Evolutionary conservation across 176 grass and related monocot species (phyloP).

Genomic region (Dendrocalamus sinicus): DNA sequence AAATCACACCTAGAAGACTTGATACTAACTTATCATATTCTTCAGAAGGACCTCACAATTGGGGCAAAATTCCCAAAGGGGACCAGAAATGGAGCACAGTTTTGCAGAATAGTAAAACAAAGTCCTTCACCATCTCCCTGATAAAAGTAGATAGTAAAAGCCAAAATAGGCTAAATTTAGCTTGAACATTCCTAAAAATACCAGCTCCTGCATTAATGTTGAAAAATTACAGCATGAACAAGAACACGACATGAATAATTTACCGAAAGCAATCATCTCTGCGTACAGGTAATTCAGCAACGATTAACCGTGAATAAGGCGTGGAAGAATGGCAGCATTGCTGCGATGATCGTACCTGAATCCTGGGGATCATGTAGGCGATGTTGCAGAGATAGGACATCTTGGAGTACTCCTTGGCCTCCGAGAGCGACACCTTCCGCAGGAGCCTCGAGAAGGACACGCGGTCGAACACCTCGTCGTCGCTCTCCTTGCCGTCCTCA

Average conservation of each 20-base stretch:
- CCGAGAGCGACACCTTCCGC: constrained; percentile 61
- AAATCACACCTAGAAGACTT: background rate
- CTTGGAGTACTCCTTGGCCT: constrained; percentile 66
- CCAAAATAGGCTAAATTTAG: too few species aligned
- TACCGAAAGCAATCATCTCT: too few species aligned
- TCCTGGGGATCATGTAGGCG: constrained; percentile 72
- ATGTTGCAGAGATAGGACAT: constrained; percentile 86
- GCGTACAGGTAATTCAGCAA: too few species aligned
- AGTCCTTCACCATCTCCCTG: background rate
- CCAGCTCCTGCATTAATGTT: constrained; percentile 8
- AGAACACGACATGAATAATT: too few species aligned
- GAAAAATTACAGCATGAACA: constrained; percentile 23
- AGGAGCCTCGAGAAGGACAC: background rate
- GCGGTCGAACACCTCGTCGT: too few species aligned
- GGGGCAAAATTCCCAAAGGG: background rate
- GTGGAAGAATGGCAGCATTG: background rate
- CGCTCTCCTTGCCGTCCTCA: too few species aligned
- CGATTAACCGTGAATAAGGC: background rate
- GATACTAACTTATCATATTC: too few species aligned
- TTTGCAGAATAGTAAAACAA: constrained; percentile 9
- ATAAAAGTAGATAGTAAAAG: too few species aligned
- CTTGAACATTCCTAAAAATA: background rate
- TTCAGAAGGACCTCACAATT: background rate
- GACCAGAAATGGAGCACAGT: background rate
- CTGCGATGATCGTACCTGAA: constrained; percentile 56